Evolutionary conservation across 140 eudicot genomes (phyloP).

Genomic region (Flaveria floridana): DNA sequence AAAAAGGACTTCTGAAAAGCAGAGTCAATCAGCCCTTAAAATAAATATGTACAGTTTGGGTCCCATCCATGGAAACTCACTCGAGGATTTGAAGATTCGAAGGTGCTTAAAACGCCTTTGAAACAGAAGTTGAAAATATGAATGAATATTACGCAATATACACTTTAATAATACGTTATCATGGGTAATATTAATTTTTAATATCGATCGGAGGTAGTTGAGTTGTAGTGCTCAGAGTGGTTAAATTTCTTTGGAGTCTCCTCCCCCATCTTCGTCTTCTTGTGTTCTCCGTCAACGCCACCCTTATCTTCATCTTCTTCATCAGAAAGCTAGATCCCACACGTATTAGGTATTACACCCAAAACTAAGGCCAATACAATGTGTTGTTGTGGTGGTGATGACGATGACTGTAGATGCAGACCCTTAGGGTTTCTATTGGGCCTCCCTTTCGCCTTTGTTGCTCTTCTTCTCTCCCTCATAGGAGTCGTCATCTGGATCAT

Average conservation of each 20-base stretch:
- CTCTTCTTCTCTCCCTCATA: constrained; percentile 66
- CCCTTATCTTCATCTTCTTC: constrained; percentile 18
- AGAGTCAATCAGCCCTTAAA: too few species aligned
- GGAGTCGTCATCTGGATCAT: constrained; percentile 84
- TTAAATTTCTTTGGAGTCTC: constrained; percentile 9
- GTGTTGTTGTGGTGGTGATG: constrained; percentile 39
- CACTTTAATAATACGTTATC: neutral
- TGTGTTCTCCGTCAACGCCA: constrained; percentile 34
- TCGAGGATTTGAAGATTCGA: too few species aligned
- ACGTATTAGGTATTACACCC: neutral
- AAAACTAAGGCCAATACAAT: neutral
- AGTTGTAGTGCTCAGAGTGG: constrained; percentile 24
- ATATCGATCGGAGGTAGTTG: constrained; percentile 14
- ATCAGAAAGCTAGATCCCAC: neutral
- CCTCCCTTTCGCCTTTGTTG: constrained; percentile 77
- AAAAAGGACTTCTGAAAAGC: too few species aligned
- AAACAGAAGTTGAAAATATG: too few species aligned
- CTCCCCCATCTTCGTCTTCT: constrained; percentile 15
- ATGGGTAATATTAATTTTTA: neutral
- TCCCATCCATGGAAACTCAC: too few species aligned
- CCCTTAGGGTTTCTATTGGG: constrained; percentile 84
- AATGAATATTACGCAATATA: too few species aligned
- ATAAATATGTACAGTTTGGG: too few species aligned
- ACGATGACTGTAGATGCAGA: constrained; percentile 60
- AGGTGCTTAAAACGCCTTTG: too few species aligned